These are phyloP conservation scores for Termitomyces sp. DNA, from an alignment of 768 basidiomycete species.

Conservation along the genomic window DNA sequence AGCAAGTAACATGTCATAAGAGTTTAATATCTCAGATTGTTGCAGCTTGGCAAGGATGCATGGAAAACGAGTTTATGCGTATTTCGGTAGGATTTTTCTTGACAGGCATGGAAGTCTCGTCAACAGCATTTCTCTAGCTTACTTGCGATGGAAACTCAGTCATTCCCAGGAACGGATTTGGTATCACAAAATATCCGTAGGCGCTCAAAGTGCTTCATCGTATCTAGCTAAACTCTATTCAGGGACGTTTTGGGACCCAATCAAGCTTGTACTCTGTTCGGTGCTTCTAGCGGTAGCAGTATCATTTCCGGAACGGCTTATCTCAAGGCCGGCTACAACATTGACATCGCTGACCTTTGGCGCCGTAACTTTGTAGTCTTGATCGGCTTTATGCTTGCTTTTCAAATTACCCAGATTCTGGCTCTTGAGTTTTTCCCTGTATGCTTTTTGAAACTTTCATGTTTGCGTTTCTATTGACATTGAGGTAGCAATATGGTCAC, in stretches of 20 bases:
- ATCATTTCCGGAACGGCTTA: conserved; percentile 58
- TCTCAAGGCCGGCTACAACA: conserved; percentile 46
- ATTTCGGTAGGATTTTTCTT: conserved; percentile 39
- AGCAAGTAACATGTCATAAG: conserved; percentile 1
- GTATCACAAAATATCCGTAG: conserved; percentile 56
- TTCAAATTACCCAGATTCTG: conserved; percentile 63
- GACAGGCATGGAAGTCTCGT: not conserved
- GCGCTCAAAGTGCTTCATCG: conserved; percentile 18
- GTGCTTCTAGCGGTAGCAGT: conserved; percentile 51
- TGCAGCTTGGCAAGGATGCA: conserved; percentile 64
- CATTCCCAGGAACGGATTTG: conserved; percentile 58
- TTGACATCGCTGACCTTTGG: conserved; percentile 53
- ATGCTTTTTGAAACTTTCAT: conserved; percentile 11
- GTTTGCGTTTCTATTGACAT: conserved; percentile 1
- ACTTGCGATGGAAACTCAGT: conserved; percentile 62
- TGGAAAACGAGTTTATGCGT: conserved; percentile 85
- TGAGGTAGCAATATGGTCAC: conserved; percentile 42
- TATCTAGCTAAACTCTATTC: conserved; percentile 7
- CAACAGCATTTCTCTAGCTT: conserved; percentile 28
- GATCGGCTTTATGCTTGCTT: conserved; percentile 63
- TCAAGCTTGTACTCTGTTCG: conserved; percentile 75
- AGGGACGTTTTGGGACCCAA: conserved; percentile 53
- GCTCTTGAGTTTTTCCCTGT: conserved; percentile 64
- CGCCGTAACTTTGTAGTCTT: conserved; percentile 65
- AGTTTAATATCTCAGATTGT: not conserved